Evolutionary conservation across 352 stramenopile species (phyloP).

Genomic region (Phytophthora crassamura): DNA sequence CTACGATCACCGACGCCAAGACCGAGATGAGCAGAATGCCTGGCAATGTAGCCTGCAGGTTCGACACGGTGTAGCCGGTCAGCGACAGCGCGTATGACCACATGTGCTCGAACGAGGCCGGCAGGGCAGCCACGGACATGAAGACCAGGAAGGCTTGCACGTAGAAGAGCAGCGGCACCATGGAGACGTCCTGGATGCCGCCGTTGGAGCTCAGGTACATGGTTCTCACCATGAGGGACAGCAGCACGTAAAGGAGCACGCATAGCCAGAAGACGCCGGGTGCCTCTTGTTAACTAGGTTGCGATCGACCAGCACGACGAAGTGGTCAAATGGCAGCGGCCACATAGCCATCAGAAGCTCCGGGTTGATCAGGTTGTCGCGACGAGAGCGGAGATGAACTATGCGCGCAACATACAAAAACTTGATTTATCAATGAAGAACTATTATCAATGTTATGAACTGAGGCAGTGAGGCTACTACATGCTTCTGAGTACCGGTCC

Average conservation of each 20-base stretch:
- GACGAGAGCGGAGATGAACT: conserved; percentile 36
- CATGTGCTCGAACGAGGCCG: conserved; percentile 85
- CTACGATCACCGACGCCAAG: conserved; percentile 58
- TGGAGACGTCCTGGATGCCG: conserved; percentile 35
- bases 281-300: conserved; percentile 73
- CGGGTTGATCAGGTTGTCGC: conserved; percentile 41
- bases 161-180: conserved; percentile 89
- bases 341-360: conserved; percentile 53
- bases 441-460: no score
- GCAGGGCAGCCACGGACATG: conserved; percentile 91
- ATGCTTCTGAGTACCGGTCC: no score
- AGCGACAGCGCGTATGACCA: conserved; percentile 61
- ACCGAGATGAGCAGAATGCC: conserved; percentile 76
- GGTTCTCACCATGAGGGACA: conserved; percentile 78
- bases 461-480: no score
- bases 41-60: conserved; percentile 75
- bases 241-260: conserved; percentile 84
- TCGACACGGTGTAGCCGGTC: conserved; percentile 78
- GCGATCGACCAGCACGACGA: conserved; percentile 63
- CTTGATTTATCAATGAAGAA: no score
- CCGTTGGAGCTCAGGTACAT: conserved; percentile 73
- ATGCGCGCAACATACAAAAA: no score
- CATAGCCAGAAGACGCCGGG: conserved; percentile 83
- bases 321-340: conserved; percentile 65
- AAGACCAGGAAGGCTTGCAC: conserved; percentile 92